These are phyloP conservation scores for Cladosporium sp. DNA, from an alignment of 2,329 filamentous ascomycete genomes.

Conservation along the genomic window DNA sequence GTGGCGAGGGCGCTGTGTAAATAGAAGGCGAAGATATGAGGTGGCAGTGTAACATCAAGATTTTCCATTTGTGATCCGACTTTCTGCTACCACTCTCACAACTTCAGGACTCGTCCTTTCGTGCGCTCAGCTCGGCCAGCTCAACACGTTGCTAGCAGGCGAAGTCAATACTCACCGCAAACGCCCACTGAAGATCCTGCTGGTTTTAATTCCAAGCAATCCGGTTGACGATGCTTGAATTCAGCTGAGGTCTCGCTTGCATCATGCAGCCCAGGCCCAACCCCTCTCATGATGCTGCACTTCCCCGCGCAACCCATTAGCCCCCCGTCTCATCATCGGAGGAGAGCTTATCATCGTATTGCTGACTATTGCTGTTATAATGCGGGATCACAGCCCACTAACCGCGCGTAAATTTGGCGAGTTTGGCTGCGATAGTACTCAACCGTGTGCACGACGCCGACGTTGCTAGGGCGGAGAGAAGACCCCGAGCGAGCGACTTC, in stretches of 20 bases:
- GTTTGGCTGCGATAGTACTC: not conserved
- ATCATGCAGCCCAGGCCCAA: not conserved
- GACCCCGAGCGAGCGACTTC: no score
- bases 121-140: not conserved
- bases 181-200: not conserved
- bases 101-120: not conserved
- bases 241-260: not conserved
- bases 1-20: constrained; percentile 9
- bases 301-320: not conserved
- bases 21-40: constrained; percentile 17
- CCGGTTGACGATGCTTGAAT: not conserved
- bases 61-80: constrained; percentile 19
- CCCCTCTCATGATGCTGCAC: not conserved
- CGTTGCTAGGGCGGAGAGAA: no score
- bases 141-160: not conserved
- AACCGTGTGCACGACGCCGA: no score
- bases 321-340: not conserved
- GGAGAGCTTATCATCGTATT: not conserved
- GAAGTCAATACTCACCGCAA: not conserved
- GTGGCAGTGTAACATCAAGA: constrained; percentile 18
- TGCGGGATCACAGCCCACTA: not conserved
- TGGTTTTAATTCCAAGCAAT: not conserved
- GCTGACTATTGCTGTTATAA: not conserved
- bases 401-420: not conserved
- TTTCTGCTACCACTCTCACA: not conserved